Conservation (phyloP, 1,284 basidiomycete genomes). For the Earliella scabrosa region DNA sequence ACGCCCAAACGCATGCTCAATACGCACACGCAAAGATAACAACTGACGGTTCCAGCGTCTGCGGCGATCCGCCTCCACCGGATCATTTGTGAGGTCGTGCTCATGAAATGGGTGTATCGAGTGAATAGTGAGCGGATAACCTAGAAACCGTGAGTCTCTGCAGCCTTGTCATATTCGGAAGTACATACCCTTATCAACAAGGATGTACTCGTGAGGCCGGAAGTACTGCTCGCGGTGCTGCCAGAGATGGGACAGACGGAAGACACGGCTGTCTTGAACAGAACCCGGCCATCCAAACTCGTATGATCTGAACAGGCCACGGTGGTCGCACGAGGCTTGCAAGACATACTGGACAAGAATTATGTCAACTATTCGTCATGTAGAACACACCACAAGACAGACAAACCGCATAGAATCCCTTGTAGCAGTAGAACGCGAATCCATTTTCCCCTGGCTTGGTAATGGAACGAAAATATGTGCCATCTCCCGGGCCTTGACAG, state of each 20-base stretch:
- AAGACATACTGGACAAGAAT: not conserved
- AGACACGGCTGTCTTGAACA: not conserved
- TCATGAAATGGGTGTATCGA: not conserved
- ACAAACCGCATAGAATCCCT: not conserved
- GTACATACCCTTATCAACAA: not conserved
- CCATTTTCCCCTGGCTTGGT: not conserved
- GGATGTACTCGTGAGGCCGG: not conserved
- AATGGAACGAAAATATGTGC: not conserved
- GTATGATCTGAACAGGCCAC: not conserved
- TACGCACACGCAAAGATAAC: not conserved
- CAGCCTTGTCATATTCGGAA: too few relatives aligned
- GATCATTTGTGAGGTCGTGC: not conserved
- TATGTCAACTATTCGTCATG: not conserved
- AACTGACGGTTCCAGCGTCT: not conserved
- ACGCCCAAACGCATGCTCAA: not conserved
- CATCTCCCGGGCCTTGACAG: not conserved
- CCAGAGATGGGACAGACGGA: not conserved
- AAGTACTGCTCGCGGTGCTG: not conserved
- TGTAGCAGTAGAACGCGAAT: not conserved
- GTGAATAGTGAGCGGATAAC: not conserved
- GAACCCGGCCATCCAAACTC: not conserved
- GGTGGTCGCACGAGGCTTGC: not conserved
- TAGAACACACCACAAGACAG: not conserved
- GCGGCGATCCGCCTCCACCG: not conserved
- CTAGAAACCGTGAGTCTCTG: not conserved